phyloP scores from a whole-genome alignment of 1,284 basidiomycete genomes.

The Amanita bisporigera region DNA sequence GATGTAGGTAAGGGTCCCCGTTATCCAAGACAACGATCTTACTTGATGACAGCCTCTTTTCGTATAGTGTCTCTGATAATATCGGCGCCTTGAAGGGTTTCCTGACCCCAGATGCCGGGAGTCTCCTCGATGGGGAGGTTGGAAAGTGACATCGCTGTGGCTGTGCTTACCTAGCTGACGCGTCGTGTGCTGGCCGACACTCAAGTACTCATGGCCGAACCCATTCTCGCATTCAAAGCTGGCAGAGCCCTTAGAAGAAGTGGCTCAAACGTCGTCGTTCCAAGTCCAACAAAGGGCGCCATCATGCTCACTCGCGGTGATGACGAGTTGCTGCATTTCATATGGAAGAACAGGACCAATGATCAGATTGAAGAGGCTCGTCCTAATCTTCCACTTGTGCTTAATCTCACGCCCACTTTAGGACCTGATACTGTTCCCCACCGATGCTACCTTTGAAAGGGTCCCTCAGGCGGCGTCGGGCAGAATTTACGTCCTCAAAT shows the following conservation, averaged over 20 bases:
- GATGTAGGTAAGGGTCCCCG: not conserved
- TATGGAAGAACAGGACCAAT: slow-evolving; percentile 74
- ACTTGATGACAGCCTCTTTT: slow-evolving; percentile 60
- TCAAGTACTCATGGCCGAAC: slow-evolving; percentile 43
- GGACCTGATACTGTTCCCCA: slow-evolving; percentile 81
- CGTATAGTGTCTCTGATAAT: slow-evolving; percentile 73
- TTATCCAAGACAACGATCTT: slow-evolving; percentile 20
- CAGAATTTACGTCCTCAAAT: slow-evolving; percentile 79
- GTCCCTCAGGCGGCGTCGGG: slow-evolving; percentile 64
- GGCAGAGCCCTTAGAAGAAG: slow-evolving; percentile 73
- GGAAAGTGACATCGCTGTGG: slow-evolving; percentile 52
- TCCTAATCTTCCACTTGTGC: slow-evolving; percentile 4
- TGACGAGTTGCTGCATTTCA: slow-evolving; percentile 76
- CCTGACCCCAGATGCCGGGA: slow-evolving; percentile 60
- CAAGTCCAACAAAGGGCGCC: slow-evolving; percentile 71
- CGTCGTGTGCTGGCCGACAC: slow-evolving; percentile 43
- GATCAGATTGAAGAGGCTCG: slow-evolving; percentile 64
- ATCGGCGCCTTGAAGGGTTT: slow-evolving; percentile 57
- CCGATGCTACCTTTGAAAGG: slow-evolving; percentile 76
- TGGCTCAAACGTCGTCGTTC: slow-evolving; percentile 68
- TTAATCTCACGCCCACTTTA: slow-evolving; percentile 28
- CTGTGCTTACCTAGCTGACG: slow-evolving; percentile 42
- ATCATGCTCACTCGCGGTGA: slow-evolving; percentile 69
- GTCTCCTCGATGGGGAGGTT: slow-evolving; percentile 59
- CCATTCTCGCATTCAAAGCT: slow-evolving; percentile 79